Conservation (phyloP, 352 stramenopile species). For the Globisporangium cylindrosporum region DNA sequence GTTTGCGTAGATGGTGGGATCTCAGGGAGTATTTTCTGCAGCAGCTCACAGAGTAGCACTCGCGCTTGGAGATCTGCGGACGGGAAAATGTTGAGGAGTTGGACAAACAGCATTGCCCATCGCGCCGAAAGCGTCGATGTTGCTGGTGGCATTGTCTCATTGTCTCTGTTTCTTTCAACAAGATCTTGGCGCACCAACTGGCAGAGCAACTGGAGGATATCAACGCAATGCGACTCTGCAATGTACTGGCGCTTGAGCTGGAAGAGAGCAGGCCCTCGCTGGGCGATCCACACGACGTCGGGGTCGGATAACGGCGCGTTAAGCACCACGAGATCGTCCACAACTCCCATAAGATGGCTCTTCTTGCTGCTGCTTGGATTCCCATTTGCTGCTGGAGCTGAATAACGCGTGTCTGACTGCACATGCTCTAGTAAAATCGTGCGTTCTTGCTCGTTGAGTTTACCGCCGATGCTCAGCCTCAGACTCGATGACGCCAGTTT, state of each 20-base stretch:
- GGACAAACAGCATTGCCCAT: conserved; percentile 29
- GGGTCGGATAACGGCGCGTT: conserved; percentile 7
- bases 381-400: neutral
- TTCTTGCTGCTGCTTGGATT: conserved; percentile 1
- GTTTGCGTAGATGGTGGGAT: neutral
- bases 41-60: conserved; percentile 30
- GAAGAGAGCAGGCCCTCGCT: conserved; percentile 32
- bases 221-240: conserved; percentile 24
- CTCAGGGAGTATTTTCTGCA: conserved; percentile 25
- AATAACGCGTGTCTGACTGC: neutral
- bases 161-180: neutral
- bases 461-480: conserved; percentile 3
- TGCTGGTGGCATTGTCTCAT: neutral
- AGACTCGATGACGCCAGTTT: neutral
- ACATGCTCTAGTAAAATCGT: too few relatives aligned
- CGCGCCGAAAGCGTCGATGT: conserved; percentile 16
- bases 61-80: conserved; percentile 17
- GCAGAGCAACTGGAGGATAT: conserved; percentile 39
- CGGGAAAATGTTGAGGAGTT: conserved; percentile 19
- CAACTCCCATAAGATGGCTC: neutral
- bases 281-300: conserved; percentile 21
- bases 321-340: conserved; percentile 37
- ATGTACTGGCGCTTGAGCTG: conserved; percentile 34
- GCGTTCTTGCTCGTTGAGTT: conserved; percentile 7
- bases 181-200: conserved; percentile 11